These are phyloP conservation scores for Melanopsichium pennsylvanicum DNA, from an alignment of 1,284 basidiomycete genomes.

Conservation along the genomic window DNA sequence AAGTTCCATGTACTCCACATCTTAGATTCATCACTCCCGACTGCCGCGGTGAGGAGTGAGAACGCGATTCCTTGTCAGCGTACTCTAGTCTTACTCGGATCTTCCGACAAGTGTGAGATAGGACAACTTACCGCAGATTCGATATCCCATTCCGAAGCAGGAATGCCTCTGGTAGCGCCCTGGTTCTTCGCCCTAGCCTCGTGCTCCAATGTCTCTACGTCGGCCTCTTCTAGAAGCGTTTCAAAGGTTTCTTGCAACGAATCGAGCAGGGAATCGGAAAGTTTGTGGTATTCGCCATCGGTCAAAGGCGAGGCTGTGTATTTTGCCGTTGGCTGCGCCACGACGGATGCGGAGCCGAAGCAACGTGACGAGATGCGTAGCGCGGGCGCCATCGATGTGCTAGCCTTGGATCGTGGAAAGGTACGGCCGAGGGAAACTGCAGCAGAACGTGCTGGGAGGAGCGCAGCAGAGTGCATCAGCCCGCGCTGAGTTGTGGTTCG, in stretches of 20 bases:
- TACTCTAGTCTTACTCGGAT: no score
- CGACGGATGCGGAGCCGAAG: conserved; percentile 7
- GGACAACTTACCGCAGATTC: conserved; percentile 83
- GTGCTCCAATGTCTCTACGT: conserved; percentile 49
- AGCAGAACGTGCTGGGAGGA: conserved; percentile 5
- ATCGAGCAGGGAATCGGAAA: conserved; percentile 85
- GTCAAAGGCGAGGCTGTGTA: conserved; percentile 67
- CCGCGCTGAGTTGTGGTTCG: conserved; percentile 37
- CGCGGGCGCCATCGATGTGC: not conserved
- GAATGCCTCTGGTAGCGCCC: conserved; percentile 38
- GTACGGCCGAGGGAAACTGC: not conserved
- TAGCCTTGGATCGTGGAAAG: not conserved
- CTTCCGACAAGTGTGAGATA: not conserved
- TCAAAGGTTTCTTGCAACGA: conserved; percentile 81
- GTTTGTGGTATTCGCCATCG: conserved; percentile 76
- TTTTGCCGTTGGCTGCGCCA: conserved; percentile 23
- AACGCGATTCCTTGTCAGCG: no score
- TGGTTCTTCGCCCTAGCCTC: conserved; percentile 11
- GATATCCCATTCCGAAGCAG: conserved; percentile 76
- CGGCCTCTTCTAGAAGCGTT: conserved; percentile 74
- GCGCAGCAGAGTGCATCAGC: conserved; percentile 1
- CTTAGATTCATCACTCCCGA: conserved; percentile 88
- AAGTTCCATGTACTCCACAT: conserved; percentile 86
- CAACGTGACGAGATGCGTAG: not conserved
- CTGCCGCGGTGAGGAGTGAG: no score